Evolutionary conservation across 1,284 basidiomycete genomes (phyloP), one percentile per base, ranked within the genome.

Genomic region (Sanghuangporus sanghuang): DNA sequence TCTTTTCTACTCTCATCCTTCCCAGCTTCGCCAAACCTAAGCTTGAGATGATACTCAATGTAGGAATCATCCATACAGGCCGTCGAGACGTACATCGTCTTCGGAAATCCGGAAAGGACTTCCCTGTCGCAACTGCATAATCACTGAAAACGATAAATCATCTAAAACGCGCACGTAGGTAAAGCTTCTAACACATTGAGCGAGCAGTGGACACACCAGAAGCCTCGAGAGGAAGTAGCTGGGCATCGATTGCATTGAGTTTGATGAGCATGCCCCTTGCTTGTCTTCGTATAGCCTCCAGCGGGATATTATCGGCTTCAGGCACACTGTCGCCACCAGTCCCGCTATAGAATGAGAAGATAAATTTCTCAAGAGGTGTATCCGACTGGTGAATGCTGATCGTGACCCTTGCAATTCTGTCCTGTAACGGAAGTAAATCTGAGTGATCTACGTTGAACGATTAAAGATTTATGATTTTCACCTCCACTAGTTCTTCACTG

Each of bases 181-280:
- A 16, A 44, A 48, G n/a, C 44, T 40, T 8, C 38, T 14, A 62
- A 42, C 48, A 18, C n/a, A 58, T 12, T 50, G 42, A 21, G 16
- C 16, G 18, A 42, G 39, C 35, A 36, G 21, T 55, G 44, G 21
- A 57, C 36, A 59, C 72, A 73, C 85, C 83, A 67, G 79, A 80
- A 12, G 80, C 73, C 39, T 81, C 72, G 65, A 89, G 78, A 59
- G 84, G 81, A 27, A 85, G 82, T 9, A 98, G 77, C 69, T 92
- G 87, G 3, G 88, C 81, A 69, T 96, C 92, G 23, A 95, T 81
- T 78, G 92, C 88, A 65, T 79, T 85, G 40, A 97, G 81, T 71
- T 94, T 95, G 68, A 94, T 82, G 59, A 97, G 80, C 71, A 96
- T 94, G 2, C 89, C 90, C 11, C 93, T 85, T 67, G 96, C 89